Percentiles rank a stretch among this genome's conserved stretches.
These are phyloP conservation scores for Inosperma sp. DNA, from an alignment of 768 basidiomycete genomes.

Conservation along the genomic window DNA sequence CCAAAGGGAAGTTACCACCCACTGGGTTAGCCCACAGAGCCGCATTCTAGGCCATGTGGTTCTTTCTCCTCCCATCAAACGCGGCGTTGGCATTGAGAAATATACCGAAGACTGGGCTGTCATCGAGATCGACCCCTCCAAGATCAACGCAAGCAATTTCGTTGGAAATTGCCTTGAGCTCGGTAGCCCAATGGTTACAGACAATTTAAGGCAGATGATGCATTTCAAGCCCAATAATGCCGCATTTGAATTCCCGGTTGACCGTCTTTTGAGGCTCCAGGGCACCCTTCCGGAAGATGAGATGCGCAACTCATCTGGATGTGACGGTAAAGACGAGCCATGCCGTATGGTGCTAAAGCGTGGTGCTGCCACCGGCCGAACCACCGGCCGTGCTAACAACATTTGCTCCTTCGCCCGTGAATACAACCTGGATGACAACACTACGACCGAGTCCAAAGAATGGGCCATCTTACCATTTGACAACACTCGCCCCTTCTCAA, in stretches of 20 bases:
- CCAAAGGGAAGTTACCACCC: background rate
- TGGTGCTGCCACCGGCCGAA: constrained; percentile 24
- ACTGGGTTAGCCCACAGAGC: background rate
- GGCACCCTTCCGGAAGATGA: background rate
- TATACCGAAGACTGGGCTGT: too few relatives aligned
- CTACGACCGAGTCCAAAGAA: too few relatives aligned
- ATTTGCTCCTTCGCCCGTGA: constrained; percentile 25
- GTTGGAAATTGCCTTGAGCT: background rate
- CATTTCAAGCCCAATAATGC: too few relatives aligned
- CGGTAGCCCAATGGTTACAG: too few relatives aligned
- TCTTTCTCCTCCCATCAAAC: background rate
- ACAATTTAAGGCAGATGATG: too few relatives aligned
- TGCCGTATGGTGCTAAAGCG: constrained; percentile 31
- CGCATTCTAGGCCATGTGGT: constrained; percentile 2
- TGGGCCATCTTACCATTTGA: constrained; percentile 23
- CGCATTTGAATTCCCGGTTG: constrained; percentile 5
- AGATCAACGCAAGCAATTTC: background rate
- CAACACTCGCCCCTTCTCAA: constrained; percentile 24
- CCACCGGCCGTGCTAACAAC: constrained; percentile 27
- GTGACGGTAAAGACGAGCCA: too few relatives aligned
- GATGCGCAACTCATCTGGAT: constrained; percentile 12
- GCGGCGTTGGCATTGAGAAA: background rate
- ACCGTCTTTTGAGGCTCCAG: constrained; percentile 2
- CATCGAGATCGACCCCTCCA: too few relatives aligned
- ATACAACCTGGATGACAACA: constrained; percentile 12